phyloP scores from a whole-genome alignment of 495 filamentous ascomycete genomes.

The Durotheca rogersii region DNA sequence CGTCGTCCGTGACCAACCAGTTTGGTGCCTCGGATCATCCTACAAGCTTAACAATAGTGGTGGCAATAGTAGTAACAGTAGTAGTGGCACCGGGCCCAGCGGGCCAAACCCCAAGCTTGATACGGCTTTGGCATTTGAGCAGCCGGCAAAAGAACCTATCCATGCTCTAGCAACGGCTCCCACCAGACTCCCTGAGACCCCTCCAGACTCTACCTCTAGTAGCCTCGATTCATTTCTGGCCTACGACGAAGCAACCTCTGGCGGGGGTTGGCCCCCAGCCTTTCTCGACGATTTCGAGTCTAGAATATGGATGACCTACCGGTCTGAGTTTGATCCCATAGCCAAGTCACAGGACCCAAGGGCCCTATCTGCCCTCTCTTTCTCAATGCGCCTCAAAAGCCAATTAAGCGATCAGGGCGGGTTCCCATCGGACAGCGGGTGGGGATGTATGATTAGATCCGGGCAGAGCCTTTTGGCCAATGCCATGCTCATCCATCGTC shows the following conservation, averaged over 20 bases:
- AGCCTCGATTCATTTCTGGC: slow-evolving; percentile 53
- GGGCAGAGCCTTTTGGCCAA: slow-evolving; percentile 94
- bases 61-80: slow-evolving; percentile 25
- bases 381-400: slow-evolving; percentile 78
- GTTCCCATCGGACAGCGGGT: slow-evolving; percentile 92
- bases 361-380: slow-evolving; percentile 72
- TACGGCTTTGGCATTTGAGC: slow-evolving; percentile 10
- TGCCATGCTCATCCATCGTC: slow-evolving; percentile 63
- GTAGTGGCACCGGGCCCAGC: slow-evolving; percentile 5
- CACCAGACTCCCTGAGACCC: slow-evolving; percentile 40
- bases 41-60: slow-evolving; percentile 57
- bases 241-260: slow-evolving; percentile 48
- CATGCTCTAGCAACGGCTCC: slow-evolving; percentile 23
- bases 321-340: slow-evolving; percentile 82
- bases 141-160: slow-evolving; percentile 17
- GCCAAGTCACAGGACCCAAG: slow-evolving; percentile 71
- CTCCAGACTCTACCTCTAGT: slow-evolving; percentile 47
- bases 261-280: slow-evolving; percentile 75
- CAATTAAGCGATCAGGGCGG: slow-evolving; percentile 77
- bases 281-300: slow-evolving; percentile 95
- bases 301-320: slow-evolving; percentile 94
- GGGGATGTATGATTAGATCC: slow-evolving; percentile 99
- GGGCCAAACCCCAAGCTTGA: slow-evolving; percentile 24
- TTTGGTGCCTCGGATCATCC: slow-evolving; percentile 85
- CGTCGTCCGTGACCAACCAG: slow-evolving; percentile 60